Evolutionary conservation across 495 filamentous ascomycete species (phyloP), one percentile per base, ranked within the genome.

Genomic region (Antarctomyces pellizariae): DNA sequence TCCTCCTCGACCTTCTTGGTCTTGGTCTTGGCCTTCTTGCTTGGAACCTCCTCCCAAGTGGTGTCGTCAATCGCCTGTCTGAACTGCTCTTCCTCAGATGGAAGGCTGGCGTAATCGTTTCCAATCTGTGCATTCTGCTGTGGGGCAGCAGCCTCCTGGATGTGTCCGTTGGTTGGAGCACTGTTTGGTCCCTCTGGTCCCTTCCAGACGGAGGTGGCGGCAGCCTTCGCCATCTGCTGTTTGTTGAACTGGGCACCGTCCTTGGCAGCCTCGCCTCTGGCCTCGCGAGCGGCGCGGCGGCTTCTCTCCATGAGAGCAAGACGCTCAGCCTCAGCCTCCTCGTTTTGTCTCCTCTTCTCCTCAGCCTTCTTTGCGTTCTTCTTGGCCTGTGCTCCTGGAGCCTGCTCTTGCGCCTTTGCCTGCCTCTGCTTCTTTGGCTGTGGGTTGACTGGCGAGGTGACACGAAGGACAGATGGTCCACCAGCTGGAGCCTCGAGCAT

Each of bases 21-120:
- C 16, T 25, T 31, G 16, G 38, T 30, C 36, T 52, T 38, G 25
- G 36, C 28, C 36, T 40, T 56, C 49, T 84, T 83, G 34, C 65
- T 75, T 26, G 62, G 57, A 26, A 84, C 75, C 12, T 74, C 79
- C 32, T 55, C 77, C 75, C 76, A 82, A 17, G 63, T 64, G 30
- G 71, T 64, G 7, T 66, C 59, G 12, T 52, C 52, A 13, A 49
- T 49, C 37, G 67, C 53, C 22, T 62, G 61, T 45, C 71, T 61
- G 49, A 86, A 50, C 52, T 89, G 79, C 48, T 86, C 78, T 42
- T 91, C 79, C 48, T 89, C 79, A 0, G 76, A 76, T 3, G 71
- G 75, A 22, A 75, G 54, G 29, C 58, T 57, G 23, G 55, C 46
- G 22, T 54, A n/a, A n/a, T n/a, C n/a, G n/a, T n/a, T n/a, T 50